Base-by-base conservation (phyloP, 2,329 filamentous ascomycete species). In the Aspergillus fischeri region DNA sequence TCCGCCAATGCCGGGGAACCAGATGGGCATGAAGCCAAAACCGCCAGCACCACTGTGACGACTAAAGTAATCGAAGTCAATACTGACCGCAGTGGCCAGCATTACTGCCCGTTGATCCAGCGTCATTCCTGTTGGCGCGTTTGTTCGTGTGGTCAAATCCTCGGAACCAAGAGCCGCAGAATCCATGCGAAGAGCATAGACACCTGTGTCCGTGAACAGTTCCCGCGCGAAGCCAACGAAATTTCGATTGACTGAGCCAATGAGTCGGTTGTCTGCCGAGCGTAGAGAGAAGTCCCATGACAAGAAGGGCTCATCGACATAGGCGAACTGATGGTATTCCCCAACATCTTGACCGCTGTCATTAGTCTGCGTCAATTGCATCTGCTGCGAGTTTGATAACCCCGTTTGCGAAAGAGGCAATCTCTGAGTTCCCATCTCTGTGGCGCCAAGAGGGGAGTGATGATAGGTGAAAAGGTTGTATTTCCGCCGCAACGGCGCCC, bases 1-100 rank as follows among this genome's bases (percentile, higher is more conserved):
- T 4, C 73, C 76, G 14, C 77, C 77, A 8, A 72, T 66, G 7
- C 73, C 76, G 1, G 79, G 78, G 57, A 83, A 74, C 72, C 78
- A 81, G 51, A 85, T 65, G 0, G 84, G 84, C 67, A 86, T 77
- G 42, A 80, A 77, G 1, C 80, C 75, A 47, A 79, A 68, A 17
- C 78, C 73, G 9, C 77, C 77, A 2, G 73, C 68, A 20, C 75
- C 70, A 53, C 81, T 84, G 60, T 86, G 83, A 1, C 84, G 77
- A 57, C 83, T 86, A 73, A 88, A 88, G 70, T 87, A 88, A 67
- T 88, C 85, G 58, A 87, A 87, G 65, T 88, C 85, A 49, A 87
- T 80, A 55, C 78, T 84, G 11, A 87, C 84, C 6, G 85, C 85
- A 0, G 85, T 86, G 9, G 85, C 84, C 8, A 88, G 77, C 84